phyloP scores from a whole-genome alignment of 169 alveolate species.

The Cryptosporidium bovis region DNA sequence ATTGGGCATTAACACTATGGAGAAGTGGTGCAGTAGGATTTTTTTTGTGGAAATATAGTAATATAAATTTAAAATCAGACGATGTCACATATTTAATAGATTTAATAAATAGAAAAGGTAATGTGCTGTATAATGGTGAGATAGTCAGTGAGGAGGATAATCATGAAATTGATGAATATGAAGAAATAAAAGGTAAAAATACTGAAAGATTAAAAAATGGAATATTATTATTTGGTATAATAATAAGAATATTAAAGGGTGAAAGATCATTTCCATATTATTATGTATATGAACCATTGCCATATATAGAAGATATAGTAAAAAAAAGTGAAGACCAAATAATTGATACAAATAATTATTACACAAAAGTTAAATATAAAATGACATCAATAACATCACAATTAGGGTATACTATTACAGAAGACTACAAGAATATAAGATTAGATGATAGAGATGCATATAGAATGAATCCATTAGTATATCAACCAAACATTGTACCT shows the following conservation, averaged over 20 bases:
- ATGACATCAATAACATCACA: constrained; percentile 64
- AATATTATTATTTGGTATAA: constrained; percentile 60
- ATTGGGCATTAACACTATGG: constrained; percentile 73
- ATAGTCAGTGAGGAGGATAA: constrained; percentile 11
- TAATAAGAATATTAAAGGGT: constrained; percentile 72
- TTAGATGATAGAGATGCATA: constrained; percentile 21
- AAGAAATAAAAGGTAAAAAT: background rate
- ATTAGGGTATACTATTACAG: constrained; percentile 30
- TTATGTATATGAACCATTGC: constrained; percentile 74
- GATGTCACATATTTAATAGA: constrained; percentile 66
- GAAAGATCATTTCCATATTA: constrained; percentile 72
- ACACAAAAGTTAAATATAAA: constrained; percentile 33
- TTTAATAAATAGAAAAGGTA: constrained; percentile 51
- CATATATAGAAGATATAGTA: constrained; percentile 10
- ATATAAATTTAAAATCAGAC: constrained; percentile 36
- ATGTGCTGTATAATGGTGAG: constrained; percentile 37
- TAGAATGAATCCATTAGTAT: constrained; percentile 50
- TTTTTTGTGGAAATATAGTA: constrained; percentile 70
- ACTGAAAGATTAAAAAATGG: constrained; percentile 15
- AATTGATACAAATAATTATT: background rate
- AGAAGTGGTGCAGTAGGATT: constrained; percentile 72
- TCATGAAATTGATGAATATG: background rate
- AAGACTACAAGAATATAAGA: constrained; percentile 52
- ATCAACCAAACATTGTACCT: constrained; percentile 72
- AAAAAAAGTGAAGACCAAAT: background rate